Evolutionary conservation across 1,139 yeast species (phyloP), one percentile per base, ranked within the genome.

Genomic region (Entelexis sorbosivorans): DNA sequence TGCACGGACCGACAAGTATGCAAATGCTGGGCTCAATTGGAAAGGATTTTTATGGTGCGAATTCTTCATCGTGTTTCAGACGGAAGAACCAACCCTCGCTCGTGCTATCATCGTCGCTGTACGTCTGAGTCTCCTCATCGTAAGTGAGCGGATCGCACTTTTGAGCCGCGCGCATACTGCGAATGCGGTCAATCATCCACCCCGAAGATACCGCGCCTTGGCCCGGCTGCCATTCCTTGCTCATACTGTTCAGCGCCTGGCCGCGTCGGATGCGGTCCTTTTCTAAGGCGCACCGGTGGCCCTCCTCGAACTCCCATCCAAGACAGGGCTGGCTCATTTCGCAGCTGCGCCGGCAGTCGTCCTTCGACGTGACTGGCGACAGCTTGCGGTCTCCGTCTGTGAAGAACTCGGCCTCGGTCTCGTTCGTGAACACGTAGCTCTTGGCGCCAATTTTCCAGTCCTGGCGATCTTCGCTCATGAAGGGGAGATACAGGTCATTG

Each of bases 401-500:
- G 11, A 24, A 22, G 9, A 17, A n/a, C 14, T 32, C 22, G 8
- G 26, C 26, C 5, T 20, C 24, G 17, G 40, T 16, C 20, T 36
- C 28, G 13, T 28, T 14, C 5, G 2, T 16, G 22, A 28, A 52
- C 17, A 8, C 20, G 9, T 11, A 14, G 31, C 34, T 22, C 22
- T 20, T 9, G 32, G 57, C 54, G 24, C 31, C 35, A 26, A 50
- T 52, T 35, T 44, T 44, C 62, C 61, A 59, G 34, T 52, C 40
- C 14, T 47, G 52, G 14, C 52, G 47, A n/a, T 35, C 50, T 2
- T 51, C 51, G 13, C 29, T 39, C 2, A 58, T 28, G 52, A 60
- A 66, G 2, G 71, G 71, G 32, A 60, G 58, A 32, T 60, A 51
- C 45, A 66, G 64, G 50, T 68, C 70, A 5, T 60, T 58, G 56